These are phyloP conservation scores for Kodamaea fungicola DNA, from an alignment of 1,139 yeast species.

Conservation along the genomic window DNA sequence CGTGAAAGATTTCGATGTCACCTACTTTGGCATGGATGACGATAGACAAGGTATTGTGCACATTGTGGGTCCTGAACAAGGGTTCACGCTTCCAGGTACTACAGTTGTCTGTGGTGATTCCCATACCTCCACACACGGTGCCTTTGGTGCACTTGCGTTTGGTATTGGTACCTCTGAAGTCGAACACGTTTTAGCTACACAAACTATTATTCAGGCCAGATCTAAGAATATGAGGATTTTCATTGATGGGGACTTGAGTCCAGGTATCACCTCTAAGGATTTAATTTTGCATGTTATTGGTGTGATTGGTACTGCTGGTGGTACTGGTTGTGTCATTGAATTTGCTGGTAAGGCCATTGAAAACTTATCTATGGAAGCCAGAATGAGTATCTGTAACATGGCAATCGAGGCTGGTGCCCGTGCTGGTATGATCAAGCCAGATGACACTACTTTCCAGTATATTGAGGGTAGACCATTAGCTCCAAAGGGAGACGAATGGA, in stretches of 20 bases:
- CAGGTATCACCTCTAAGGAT: constrained; percentile 95
- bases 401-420: constrained; percentile 98
- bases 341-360: constrained; percentile 95
- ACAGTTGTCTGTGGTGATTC: constrained; percentile 99
- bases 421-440: constrained; percentile 99
- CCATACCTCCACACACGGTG: constrained; percentile 98
- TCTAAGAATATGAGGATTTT: constrained; percentile 92
- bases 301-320: constrained; percentile 98
- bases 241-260: constrained; percentile 76
- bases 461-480: constrained; percentile 92
- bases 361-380: constrained; percentile 91
- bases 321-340: constrained; percentile 95
- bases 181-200: constrained; percentile 97
- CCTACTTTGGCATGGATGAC: constrained; percentile 93
- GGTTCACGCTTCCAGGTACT: constrained; percentile 96
- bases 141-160: constrained; percentile 96
- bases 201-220: constrained; percentile 89
- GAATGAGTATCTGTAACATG: constrained; percentile 99
- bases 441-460: constrained; percentile 80
- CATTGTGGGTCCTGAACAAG: constrained; percentile 98
- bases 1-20: constrained; percentile 82
- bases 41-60: constrained; percentile 96
- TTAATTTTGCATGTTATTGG: constrained; percentile 92
- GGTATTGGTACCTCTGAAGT: constrained; percentile 99
- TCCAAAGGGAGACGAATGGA: constrained; percentile 92